Evolutionary conservation across 2,329 filamentous ascomycete genomes (phyloP), one percentile per base, ranked within the genome.

Genomic region (Fusarium sp.): DNA sequence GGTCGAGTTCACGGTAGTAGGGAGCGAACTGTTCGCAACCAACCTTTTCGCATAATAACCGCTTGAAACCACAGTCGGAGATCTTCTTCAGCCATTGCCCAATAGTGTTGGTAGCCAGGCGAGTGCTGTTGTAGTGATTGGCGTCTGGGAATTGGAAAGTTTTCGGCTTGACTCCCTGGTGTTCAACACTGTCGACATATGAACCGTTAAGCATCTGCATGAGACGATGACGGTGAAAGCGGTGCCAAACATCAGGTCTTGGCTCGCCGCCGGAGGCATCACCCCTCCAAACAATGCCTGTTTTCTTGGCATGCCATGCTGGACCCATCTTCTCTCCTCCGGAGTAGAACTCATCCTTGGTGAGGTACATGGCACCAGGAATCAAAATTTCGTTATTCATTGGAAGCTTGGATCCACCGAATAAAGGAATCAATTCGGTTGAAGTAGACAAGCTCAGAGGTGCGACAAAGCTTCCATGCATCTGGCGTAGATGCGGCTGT

Each of bases 221-320:
- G 61, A 93, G 87, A 6, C 91, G 88, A 72, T 92, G 90, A n/a
- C 90, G 88, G 66, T 93, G 90, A 72, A 92, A 91, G 37, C 88
- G 86, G 34, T 83, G 83, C 90, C 90, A 93, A 64, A 86, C 91
- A 46, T 88, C 76, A n/a, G 74, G 72, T 59, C 79, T 80, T 47
- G 83, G 78, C 28, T 82, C 81, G 3, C 89, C 89, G 5, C 89
- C 90, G 10, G 89, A 90, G 5, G 87, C 88, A 4, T 88, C 86
- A 47, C 90, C 90, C 40, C 90, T 87, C 90, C 90, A 92, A 37
- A 90, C 80, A 47, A 89, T 78, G 5, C 79, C 81, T 56, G 86
- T 82, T 28, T 79, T 79, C 78, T 92, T 92, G 34, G 83, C 76
- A 6, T 82, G 78, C 90, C 90, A 92, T 7, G 81, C 76, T 14